Evolutionary conservation across 2,329 filamentous ascomycete genomes (phyloP).

Genomic region (Paradendryphiella salina): DNA sequence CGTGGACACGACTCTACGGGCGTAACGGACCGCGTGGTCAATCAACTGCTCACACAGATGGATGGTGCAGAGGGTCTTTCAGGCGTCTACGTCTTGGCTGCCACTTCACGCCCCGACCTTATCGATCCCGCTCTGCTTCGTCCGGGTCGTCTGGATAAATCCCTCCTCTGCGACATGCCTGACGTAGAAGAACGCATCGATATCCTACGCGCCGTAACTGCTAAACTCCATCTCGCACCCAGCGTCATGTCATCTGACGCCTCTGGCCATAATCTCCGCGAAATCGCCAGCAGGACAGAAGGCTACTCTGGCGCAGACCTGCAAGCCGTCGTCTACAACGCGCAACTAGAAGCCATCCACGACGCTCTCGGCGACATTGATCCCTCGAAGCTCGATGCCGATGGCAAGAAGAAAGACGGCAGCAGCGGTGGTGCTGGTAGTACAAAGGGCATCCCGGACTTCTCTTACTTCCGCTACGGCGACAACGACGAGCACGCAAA

Average conservation of each 20-base stretch:
- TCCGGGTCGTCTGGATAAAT: slow-evolving; percentile 92
- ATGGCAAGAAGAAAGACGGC: slow-evolving; percentile 34
- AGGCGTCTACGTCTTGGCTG: slow-evolving; percentile 94
- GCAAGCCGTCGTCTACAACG: slow-evolving; percentile 93
- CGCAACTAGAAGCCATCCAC: slow-evolving; percentile 95
- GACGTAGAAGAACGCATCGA: slow-evolving; percentile 78
- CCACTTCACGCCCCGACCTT: slow-evolving; percentile 88
- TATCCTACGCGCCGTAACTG: slow-evolving; percentile 81
- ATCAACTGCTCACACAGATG: slow-evolving; percentile 98
- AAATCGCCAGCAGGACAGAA: slow-evolving; percentile 77
- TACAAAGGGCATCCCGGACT: slow-evolving; percentile 39
- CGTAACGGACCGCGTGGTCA: slow-evolving; percentile 97
- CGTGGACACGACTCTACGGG: slow-evolving; percentile 95
- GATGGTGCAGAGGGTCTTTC: slow-evolving; percentile 94
- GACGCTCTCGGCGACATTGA: slow-evolving; percentile 73
- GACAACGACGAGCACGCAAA: slow-evolving; percentile 44
- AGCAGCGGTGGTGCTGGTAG: slow-evolving; percentile 19
- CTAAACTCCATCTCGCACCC: slow-evolving; percentile 73
- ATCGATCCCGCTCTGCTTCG: slow-evolving; percentile 93
- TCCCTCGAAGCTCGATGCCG: slow-evolving; percentile 32
- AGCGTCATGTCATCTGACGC: slow-evolving; percentile 59
- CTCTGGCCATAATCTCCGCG: slow-evolving; percentile 56
- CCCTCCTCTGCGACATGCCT: slow-evolving; percentile 87
- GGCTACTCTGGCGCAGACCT: slow-evolving; percentile 94
- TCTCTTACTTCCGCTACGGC: slow-evolving; percentile 77